A percentile compares a stretch with the other conserved stretches of the same genome.
Evolutionary conservation across 495 filamentous ascomycete species (phyloP).

Genomic region (Mytilinidion resinicola): DNA sequence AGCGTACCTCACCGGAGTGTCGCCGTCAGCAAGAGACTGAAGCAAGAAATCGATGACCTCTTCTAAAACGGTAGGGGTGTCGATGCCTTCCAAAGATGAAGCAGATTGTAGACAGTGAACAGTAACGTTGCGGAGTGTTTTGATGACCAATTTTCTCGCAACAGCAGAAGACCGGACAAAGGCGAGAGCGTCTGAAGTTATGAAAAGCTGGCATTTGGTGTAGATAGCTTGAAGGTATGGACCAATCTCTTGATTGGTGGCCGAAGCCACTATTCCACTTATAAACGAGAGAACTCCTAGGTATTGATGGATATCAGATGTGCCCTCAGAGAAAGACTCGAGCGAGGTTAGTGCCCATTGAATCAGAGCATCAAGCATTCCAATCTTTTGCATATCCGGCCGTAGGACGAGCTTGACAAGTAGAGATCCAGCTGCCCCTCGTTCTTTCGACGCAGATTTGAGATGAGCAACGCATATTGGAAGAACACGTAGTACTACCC

Average conservation of each 20-base stretch:
- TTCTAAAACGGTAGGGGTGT: conserved; percentile 47
- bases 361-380: conserved; percentile 58
- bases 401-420: conserved; percentile 75
- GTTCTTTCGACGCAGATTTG: conserved; percentile 70
- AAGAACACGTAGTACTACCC: conserved; percentile 63
- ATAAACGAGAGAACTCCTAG: conserved; percentile 76
- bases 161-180: conserved; percentile 62
- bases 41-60: conserved; percentile 68
- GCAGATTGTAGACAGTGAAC: conserved; percentile 51
- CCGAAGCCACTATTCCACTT: conserved; percentile 58
- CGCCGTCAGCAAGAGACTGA: conserved; percentile 64
- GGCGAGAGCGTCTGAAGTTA: conserved; percentile 35
- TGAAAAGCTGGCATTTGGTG: conserved; percentile 45
- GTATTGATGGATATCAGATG: conserved; percentile 48
- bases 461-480: conserved; percentile 66
- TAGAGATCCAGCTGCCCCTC: conserved; percentile 75
- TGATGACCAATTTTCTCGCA: conserved; percentile 73
- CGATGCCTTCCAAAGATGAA: conserved; percentile 16
- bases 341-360: conserved; percentile 61
- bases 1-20: conserved; percentile 81
- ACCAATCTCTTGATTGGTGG: conserved; percentile 48
- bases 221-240: conserved; percentile 48
- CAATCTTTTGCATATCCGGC: conserved; percentile 76
- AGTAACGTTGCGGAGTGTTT: conserved; percentile 67
- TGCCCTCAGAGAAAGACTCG: conserved; percentile 29